These are phyloP conservation scores for Neurospora tetrasperma DNA, from an alignment of 495 filamentous ascomycete genomes.

Conservation along the genomic window DNA sequence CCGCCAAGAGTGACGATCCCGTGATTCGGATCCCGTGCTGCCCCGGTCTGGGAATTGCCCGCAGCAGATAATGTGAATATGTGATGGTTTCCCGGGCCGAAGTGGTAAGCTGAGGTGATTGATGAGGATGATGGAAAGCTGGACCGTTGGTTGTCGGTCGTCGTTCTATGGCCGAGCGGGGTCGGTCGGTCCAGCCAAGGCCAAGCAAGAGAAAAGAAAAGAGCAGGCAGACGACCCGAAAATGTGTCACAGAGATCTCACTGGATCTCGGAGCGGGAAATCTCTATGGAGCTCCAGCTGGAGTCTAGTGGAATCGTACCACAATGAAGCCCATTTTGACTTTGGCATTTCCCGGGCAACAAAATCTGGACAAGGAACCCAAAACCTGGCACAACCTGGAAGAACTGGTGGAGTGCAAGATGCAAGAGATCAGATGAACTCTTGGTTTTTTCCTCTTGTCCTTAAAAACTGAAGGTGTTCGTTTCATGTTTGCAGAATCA, in stretches of 20 bases:
- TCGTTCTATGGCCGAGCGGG: background rate
- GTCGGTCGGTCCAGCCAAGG: background rate
- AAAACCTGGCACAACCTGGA: background rate
- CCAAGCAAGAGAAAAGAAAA: background rate
- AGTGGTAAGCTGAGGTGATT: background rate
- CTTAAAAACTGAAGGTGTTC: background rate
- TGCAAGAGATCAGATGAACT: too few relatives aligned
- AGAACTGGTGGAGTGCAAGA: background rate
- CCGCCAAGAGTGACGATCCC: background rate
- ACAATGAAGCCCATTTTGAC: background rate
- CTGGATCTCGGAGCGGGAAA: background rate
- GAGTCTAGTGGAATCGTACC: background rate
- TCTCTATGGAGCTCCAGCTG: background rate
- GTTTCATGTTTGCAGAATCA: background rate
- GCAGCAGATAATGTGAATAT: background rate
- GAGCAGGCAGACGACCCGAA: background rate
- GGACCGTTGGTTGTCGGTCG: background rate
- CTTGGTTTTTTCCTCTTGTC: background rate
- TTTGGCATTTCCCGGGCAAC: background rate
- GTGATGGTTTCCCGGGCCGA: background rate
- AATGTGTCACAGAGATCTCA: background rate
- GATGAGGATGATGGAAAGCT: background rate
- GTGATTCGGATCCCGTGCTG: background rate
- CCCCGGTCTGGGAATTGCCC: background rate
- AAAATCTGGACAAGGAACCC: background rate